Base-by-base conservation (phyloP, 495 filamentous ascomycete species). In the Parathielavia hyrcaniae region DNA sequence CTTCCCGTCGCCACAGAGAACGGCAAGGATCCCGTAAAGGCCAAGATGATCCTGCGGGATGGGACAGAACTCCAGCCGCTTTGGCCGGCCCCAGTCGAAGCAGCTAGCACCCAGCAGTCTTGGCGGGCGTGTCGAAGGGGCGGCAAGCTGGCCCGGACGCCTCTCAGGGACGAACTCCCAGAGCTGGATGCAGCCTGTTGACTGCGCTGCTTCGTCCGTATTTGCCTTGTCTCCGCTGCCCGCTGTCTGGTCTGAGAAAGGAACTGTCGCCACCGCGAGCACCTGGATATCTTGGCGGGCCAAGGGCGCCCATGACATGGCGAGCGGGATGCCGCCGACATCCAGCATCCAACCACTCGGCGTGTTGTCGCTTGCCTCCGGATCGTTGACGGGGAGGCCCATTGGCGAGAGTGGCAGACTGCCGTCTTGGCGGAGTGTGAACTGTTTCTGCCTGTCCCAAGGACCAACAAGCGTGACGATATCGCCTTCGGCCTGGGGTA, bases 41-140 rank as follows among this genome's bases (percentile, higher is more conserved):
- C 62, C 56, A 8, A 60, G 53, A 3, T 53, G 40, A n/a, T 69
- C 52, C 30, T 74, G 53, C 4, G 69, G 66, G 13, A 77, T 61
- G 6, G 77, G 76, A 45, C 74, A 77, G 71, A 75, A 79, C 41
- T 73, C 69, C 35, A 79, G 60, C 44, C 75, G 64, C 50, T 67
- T 72, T 5, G 67, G 66, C 30, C 76, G 65, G 50, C 75, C 76
- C 70, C 71, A 77, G 39, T 69, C 60, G 17, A 72, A 73, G 57
- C 71, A 73, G 26, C 72, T 59, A 19, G 63, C 59, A 23, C 63
- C 59, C 11, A 64, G 49, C 26, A 75, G 55, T 43, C 63, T 64
- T 0, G 75, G 70, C 1, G 65, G 53, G 17, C 43, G 52, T 14
- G 53, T 36, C 1, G 63, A 64, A 5, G 69, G 62, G 9, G 43